phyloP scores from a whole-genome alignment of 1,284 basidiomycete genomes.

The Leucoagaricus sp. region DNA sequence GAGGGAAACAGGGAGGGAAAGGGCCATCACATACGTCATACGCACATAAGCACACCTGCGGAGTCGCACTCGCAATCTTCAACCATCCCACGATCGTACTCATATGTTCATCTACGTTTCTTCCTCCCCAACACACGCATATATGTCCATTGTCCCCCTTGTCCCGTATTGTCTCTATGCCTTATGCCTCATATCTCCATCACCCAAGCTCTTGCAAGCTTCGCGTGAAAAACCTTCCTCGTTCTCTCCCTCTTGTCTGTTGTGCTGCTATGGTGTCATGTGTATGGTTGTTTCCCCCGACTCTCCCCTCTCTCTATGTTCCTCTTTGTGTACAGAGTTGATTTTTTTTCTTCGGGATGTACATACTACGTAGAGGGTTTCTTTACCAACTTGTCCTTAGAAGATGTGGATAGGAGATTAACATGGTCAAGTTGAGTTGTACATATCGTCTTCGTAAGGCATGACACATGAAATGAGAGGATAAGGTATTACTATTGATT shows the following conservation, averaged over 20 bases:
- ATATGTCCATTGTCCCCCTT: background rate
- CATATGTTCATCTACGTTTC: background rate
- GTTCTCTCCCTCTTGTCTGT: background rate
- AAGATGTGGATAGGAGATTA: background rate
- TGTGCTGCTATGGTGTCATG: too few species aligned
- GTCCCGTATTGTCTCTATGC: background rate
- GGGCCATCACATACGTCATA: too few species aligned
- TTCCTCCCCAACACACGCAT: background rate
- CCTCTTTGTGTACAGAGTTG: constrained; percentile 1
- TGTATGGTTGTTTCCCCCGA: background rate
- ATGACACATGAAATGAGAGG: background rate
- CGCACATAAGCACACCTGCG: too few species aligned
- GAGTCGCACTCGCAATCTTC: too few species aligned
- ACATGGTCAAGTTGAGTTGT: constrained; percentile 4
- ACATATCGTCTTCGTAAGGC: background rate
- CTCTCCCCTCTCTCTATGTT: background rate
- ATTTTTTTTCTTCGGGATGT: background rate
- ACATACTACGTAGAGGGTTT: background rate
- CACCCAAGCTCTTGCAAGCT: background rate
- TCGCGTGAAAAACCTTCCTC: too few species aligned
- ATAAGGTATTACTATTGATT: background rate
- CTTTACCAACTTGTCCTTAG: background rate
- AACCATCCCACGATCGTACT: constrained; percentile 4
- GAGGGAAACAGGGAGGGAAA: too few species aligned
- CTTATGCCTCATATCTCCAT: background rate